Evolutionary conservation across 352 stramenopile species (phyloP).

Genomic region (Blastocystis sp.): DNA sequence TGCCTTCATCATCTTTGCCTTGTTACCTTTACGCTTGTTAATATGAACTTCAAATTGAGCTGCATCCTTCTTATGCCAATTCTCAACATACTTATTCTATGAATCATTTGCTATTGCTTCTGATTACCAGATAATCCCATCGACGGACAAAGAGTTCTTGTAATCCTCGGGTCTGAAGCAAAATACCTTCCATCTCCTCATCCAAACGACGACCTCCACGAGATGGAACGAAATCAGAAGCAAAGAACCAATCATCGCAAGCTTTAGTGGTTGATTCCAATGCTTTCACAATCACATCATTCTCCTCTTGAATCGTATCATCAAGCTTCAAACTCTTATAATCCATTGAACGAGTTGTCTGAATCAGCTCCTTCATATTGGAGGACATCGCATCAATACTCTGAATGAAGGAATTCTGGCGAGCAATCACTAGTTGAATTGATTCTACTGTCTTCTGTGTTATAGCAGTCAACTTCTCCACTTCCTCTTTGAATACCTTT

Average conservation of each 20-base stretch:
- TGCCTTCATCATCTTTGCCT: conserved; percentile 45
- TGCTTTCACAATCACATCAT: conserved; percentile 35
- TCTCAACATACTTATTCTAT: conserved; percentile 57
- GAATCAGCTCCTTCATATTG: conserved; percentile 38
- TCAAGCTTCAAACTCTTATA: conserved; percentile 39
- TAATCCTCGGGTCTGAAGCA: conserved; percentile 40
- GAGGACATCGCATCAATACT: conserved; percentile 38
- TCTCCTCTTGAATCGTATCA: conserved; percentile 8
- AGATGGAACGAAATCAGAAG: conserved; percentile 45
- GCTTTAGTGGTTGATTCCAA: conserved; percentile 44
- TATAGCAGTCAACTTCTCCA: conserved; percentile 21
- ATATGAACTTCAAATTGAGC: conserved; percentile 59
- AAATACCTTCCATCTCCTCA: conserved; percentile 32
- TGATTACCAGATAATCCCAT: conserved; percentile 37
- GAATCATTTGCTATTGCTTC: not conserved
- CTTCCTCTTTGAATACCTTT: conserved; percentile 60
- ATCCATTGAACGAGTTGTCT: conserved; percentile 29
- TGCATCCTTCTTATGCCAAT: conserved; percentile 63
- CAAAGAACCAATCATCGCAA: conserved; percentile 49
- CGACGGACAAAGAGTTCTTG: conserved; percentile 39
- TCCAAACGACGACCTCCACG: conserved; percentile 2
- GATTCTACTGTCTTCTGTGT: conserved; percentile 42
- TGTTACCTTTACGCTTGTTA: conserved; percentile 61
- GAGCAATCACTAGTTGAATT: conserved; percentile 42
- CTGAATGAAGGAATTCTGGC: conserved; percentile 48